Percentiles rank a stretch among this genome's conserved stretches.
These are phyloP conservation scores for Colletotrichum cordylinicola DNA, from an alignment of 2,329 filamentous ascomycete genomes.

Conservation along the genomic window DNA sequence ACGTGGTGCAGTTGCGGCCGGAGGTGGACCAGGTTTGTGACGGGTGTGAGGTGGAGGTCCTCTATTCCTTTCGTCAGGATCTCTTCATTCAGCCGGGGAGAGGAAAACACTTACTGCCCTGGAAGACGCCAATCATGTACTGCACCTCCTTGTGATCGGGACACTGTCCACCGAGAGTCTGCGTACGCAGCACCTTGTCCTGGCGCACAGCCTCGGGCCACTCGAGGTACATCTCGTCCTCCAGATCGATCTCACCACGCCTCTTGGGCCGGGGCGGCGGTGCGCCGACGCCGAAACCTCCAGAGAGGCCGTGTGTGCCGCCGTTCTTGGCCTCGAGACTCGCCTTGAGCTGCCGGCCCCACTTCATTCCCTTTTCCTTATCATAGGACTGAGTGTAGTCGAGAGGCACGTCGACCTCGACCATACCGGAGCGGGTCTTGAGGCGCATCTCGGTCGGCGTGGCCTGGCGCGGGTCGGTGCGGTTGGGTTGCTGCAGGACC, in stretches of 20 bases:
- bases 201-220: constrained; percentile 73
- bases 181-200: constrained; percentile 76
- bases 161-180: constrained; percentile 86
- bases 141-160: constrained; percentile 73
- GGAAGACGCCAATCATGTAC: constrained; percentile 94
- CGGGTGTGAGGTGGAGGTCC: constrained; percentile 84
- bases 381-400: constrained; percentile 79
- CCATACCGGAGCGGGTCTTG: constrained; percentile 81
- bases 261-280: constrained; percentile 38
- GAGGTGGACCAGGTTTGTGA: constrained; percentile 84
- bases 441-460: constrained; percentile 78
- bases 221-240: constrained; percentile 56
- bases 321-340: constrained; percentile 64
- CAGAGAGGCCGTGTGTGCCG: constrained; percentile 73
- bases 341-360: constrained; percentile 77
- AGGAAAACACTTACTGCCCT: constrained; percentile 66
- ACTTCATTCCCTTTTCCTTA: constrained; percentile 79
- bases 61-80: constrained; percentile 51
- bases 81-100: neutral
- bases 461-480: constrained; percentile 60
- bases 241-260: constrained; percentile 42
- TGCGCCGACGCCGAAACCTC: constrained; percentile 72
- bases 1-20: constrained; percentile 93
- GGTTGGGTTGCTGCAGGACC: constrained; percentile 89
- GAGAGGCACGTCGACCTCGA: constrained; percentile 92